These are phyloP conservation scores for Alopecurus myosuroides DNA, from an alignment of 176 grass and related monocot species.

Conservation along the genomic window DNA sequence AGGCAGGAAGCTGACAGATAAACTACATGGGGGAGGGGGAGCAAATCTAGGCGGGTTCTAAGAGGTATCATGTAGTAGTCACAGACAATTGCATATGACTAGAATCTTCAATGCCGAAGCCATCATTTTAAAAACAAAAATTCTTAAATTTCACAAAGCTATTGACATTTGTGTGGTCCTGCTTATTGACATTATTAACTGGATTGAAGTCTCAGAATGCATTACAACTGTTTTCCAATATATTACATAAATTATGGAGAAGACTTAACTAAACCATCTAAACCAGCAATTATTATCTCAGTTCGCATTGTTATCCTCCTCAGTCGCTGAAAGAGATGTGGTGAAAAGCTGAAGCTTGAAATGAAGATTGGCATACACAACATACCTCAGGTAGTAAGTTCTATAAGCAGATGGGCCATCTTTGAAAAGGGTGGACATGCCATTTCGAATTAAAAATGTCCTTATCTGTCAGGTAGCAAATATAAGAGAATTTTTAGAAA, in stretches of 20 bases:
- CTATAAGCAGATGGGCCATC: conserved; percentile 85
- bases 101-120: conserved; percentile 2
- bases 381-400: conserved; percentile 92
- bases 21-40: background rate
- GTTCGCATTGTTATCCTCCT: conserved; percentile 15
- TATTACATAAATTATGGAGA: background rate
- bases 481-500: conserved; percentile 35
- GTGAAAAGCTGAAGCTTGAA: background rate
- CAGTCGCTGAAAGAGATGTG: conserved; percentile 1
- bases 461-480: conserved; percentile 55
- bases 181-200: background rate
- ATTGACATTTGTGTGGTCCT: background rate
- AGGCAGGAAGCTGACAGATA: background rate
- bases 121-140: background rate
- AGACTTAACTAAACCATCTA: background rate
- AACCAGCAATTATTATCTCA: background rate
- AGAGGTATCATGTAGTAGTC: background rate
- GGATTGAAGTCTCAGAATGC: background rate
- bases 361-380: conserved; percentile 3
- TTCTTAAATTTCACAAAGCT: background rate
- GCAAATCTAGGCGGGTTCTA: background rate
- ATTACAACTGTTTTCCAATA: background rate
- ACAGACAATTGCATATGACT: background rate
- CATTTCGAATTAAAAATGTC: conserved; percentile 99
- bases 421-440: conserved; percentile 82